A percentile compares a stretch with the other conserved stretches of the same genome.
phyloP scores from a whole-genome alignment of 441 rosid species.

The Pelargonium cotyledonis region DNA sequence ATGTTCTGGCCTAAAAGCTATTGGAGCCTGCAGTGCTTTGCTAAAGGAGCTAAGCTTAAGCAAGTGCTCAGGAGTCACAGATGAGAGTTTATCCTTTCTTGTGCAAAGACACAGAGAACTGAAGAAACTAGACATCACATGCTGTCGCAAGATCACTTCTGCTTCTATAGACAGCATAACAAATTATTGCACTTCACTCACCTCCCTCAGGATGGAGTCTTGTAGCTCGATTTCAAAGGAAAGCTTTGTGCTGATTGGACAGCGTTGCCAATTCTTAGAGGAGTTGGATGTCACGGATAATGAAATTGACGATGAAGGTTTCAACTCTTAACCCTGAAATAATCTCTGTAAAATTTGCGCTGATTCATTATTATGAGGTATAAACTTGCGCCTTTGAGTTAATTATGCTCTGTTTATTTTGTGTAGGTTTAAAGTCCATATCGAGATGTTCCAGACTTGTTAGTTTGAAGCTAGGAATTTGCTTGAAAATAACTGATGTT shows the following conservation, averaged over 20 bases:
- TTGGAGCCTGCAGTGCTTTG: conserved; percentile 19
- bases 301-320: conserved; percentile 31
- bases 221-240: conserved; percentile 27
- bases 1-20: conserved; percentile 22
- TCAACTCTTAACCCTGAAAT: too few species aligned
- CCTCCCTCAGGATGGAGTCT: conserved; percentile 35
- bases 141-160: conserved; percentile 34
- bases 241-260: conserved; percentile 30
- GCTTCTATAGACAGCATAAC: conserved; percentile 24
- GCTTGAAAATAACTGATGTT: conserved; percentile 28
- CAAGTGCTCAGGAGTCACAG: conserved; percentile 31
- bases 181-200: conserved; percentile 26
- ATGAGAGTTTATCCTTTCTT: conserved; percentile 29
- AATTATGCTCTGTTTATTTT: too few species aligned
- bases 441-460: conserved; percentile 29
- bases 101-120: conserved; percentile 22
- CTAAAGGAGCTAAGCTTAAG: conserved; percentile 31
- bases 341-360: too few species aligned
- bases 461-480: conserved; percentile 30
- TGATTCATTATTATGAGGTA: too few species aligned
- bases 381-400: too few species aligned
- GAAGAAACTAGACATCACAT: conserved; percentile 34
- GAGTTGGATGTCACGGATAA: conserved; percentile 32
- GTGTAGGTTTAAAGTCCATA: conserved; percentile 31
- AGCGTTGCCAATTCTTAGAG: conserved; percentile 25